These are phyloP conservation scores for Fusarium luffae DNA, from an alignment of 2,329 filamentous ascomycete genomes.

Conservation along the genomic window DNA sequence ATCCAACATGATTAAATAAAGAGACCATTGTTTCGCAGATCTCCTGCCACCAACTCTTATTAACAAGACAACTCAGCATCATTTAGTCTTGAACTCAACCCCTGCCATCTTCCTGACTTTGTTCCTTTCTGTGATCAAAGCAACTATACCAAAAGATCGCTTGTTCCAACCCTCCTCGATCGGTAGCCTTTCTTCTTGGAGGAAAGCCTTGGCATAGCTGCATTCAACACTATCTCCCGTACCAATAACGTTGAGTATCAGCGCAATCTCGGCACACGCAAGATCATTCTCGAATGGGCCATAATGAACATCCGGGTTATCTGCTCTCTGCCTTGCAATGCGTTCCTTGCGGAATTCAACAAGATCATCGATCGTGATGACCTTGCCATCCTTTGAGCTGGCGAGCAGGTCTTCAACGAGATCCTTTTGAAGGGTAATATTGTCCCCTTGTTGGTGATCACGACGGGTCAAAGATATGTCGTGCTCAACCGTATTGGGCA, in stretches of 20 bases:
- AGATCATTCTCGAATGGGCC: slow-evolving; percentile 30
- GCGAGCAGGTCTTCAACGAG: slow-evolving; percentile 34
- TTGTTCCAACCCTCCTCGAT: slow-evolving; percentile 36
- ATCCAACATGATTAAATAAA: neutral
- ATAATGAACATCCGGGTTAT: slow-evolving; percentile 34
- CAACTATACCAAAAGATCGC: slow-evolving; percentile 25
- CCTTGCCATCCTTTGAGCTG: slow-evolving; percentile 36
- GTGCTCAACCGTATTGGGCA: slow-evolving; percentile 38
- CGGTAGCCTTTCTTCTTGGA: slow-evolving; percentile 35
- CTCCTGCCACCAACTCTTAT: neutral
- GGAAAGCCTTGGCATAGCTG: slow-evolving; percentile 30
- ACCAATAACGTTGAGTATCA: slow-evolving; percentile 38
- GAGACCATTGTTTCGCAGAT: neutral
- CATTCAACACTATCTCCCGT: slow-evolving; percentile 27
- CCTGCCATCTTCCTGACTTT: slow-evolving; percentile 27
- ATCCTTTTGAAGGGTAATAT: slow-evolving; percentile 27
- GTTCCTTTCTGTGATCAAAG: slow-evolving; percentile 12
- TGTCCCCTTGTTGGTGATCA: slow-evolving; percentile 39
- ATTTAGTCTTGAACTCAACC: slow-evolving; percentile 8
- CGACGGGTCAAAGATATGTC: slow-evolving; percentile 42
- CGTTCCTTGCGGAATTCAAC: slow-evolving; percentile 35
- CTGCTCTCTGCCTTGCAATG: slow-evolving; percentile 29
- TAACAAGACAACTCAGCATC: neutral
- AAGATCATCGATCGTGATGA: slow-evolving; percentile 34
- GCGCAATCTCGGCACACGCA: slow-evolving; percentile 37